Conservation (phyloP, 2,329 filamentous ascomycete species). For the Anthostomella pinea region DNA sequence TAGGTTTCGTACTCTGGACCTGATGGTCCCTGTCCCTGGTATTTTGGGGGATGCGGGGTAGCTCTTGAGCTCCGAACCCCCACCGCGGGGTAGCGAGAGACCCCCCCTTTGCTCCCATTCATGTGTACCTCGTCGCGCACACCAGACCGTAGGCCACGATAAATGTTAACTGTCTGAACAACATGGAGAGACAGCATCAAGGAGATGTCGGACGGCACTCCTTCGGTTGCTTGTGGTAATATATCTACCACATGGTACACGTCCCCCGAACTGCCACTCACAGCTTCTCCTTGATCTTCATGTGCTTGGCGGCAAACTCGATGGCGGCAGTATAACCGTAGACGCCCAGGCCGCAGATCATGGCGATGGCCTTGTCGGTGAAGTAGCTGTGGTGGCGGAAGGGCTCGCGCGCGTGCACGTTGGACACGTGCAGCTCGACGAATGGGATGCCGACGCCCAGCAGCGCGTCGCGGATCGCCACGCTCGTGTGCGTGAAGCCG, state of each 20-base stretch:
- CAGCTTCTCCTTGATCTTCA: conserved; percentile 38
- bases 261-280: too few species aligned
- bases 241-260: too few species aligned
- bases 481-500: conserved; percentile 72
- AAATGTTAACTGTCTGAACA: too few species aligned
- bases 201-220: too few species aligned
- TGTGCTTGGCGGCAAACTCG: conserved; percentile 48
- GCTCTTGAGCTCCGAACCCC: too few species aligned
- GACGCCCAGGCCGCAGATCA: conserved; percentile 67
- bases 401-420: conserved; percentile 68
- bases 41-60: background rate
- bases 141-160: too few species aligned
- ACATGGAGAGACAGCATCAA: too few species aligned
- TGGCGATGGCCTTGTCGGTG: conserved; percentile 70
- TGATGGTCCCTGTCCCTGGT: too few species aligned
- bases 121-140: too few species aligned
- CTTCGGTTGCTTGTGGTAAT: too few species aligned
- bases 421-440: conserved; percentile 73
- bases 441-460: conserved; percentile 68
- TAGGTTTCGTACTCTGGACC: too few species aligned
- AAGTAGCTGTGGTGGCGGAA: conserved; percentile 70
- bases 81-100: background rate
- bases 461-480: conserved; percentile 73
- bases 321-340: conserved; percentile 61
- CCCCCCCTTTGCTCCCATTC: too few species aligned